Base-by-base conservation (phyloP, 2,329 filamentous ascomycete genomes). In the Graphium sp. region DNA sequence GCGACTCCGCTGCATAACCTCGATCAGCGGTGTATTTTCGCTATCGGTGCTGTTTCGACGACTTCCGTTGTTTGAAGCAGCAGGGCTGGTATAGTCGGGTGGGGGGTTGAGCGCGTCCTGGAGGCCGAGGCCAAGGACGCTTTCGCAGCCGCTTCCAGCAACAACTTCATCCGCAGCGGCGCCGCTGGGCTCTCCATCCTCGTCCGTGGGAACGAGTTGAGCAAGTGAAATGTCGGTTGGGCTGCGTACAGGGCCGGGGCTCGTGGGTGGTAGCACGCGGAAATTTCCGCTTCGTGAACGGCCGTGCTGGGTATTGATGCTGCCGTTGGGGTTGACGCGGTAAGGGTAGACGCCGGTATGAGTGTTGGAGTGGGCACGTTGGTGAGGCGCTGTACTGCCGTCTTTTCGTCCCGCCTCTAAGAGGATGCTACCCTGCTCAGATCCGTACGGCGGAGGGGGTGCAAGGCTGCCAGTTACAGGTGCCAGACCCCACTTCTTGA, bases 401-500 rank as follows among this genome's bases (percentile, higher is more conserved):
- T 70, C 66, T 43, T 76, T 76, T 37, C 59, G 67, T 9, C 89
- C 89, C 5, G 82, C 75, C 48, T 94, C 89, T 9, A 98, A 67
- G 17, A 98, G 61, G 40, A 98, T 94, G 46, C 85, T 94, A 42
- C 89, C 89, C 53, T 93, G 84, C 55, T 95, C 89, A 36, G 83
- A 93, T 26, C 89, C 89, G 47, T 98, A 98, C 2, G 89, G 89
- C 28, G 89, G 89, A 24, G 89, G 89, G 11, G 89, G 89, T 17
- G 89, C 89, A 34, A 98, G 63, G 44, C 83, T 93, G 34, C 89
- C 89, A 2, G 83, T 94, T 67, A 91, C 91, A 5, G 89, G 89
- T 26, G 89, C 89, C 31, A 98, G 60, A 2, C 89, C 89, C 89
- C 89, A 98, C 62, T 95, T 98, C 71, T 98, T 98, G 35, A 98